phyloP scores from a whole-genome alignment of 352 stramenopile species.

The Thraustochytrium striatum region DNA sequence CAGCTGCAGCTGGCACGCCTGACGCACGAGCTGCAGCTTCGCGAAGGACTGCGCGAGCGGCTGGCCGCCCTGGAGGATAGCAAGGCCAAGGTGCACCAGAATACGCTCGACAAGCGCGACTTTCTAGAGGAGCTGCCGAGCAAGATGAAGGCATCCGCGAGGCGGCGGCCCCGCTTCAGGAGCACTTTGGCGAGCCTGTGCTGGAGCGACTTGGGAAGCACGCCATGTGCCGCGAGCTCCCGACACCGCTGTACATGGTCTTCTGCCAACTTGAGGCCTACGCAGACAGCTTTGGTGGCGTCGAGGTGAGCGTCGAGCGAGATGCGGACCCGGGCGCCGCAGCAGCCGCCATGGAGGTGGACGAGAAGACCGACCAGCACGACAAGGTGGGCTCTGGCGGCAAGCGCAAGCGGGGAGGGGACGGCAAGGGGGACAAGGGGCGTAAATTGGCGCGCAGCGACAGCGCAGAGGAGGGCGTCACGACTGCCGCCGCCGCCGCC shows the following conservation, averaged over 20 bases:
- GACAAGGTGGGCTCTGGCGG: neutral
- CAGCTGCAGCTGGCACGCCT: constrained; percentile 13
- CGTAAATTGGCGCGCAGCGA: too few species aligned
- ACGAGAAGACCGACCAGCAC: neutral
- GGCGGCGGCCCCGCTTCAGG: constrained; percentile 11
- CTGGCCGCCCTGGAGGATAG: neutral
- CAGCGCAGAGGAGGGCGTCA: too few species aligned
- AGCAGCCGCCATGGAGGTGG: neutral
- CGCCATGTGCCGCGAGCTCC: constrained; percentile 37
- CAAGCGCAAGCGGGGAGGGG: constrained; percentile 20
- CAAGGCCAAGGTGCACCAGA: neutral
- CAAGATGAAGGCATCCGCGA: constrained; percentile 16
- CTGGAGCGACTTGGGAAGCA: constrained; percentile 26
- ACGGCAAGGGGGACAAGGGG: too few species aligned
- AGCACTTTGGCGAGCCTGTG: constrained; percentile 33
- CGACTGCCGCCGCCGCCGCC: too few species aligned
- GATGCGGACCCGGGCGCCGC: neutral
- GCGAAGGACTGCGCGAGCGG: neutral
- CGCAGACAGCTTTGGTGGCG: constrained; percentile 34
- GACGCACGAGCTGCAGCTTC: constrained; percentile 41
- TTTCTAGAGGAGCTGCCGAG: constrained; percentile 34
- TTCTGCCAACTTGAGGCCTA: constrained; percentile 48
- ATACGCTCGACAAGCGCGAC: neutral
- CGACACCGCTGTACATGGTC: constrained; percentile 38
- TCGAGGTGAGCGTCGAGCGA: neutral